phyloP scores from a whole-genome alignment of 495 filamentous ascomycete genomes.

The Podospora comata region DNA sequence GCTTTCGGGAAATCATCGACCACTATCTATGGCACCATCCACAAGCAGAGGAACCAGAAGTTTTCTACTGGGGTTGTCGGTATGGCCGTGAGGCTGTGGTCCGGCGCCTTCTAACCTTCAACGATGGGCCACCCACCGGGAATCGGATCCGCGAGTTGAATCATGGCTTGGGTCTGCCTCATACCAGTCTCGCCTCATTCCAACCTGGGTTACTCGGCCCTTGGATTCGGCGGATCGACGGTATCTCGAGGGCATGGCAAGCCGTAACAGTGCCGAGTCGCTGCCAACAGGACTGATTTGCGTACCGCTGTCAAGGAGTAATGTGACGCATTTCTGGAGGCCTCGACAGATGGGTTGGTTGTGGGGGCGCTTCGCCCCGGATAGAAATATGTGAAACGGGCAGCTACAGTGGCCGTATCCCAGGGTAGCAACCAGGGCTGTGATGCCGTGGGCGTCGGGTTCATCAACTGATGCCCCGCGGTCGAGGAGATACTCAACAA shows the following conservation, averaged over 20 bases:
- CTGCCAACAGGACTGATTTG: not conserved
- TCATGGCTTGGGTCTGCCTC: too few relatives aligned
- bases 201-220: too few relatives aligned
- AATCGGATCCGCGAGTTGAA: too few relatives aligned
- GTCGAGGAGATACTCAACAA: not conserved
- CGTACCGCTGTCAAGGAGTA: not conserved
- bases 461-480: not conserved
- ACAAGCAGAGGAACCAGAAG: too few relatives aligned
- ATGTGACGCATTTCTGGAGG: not conserved
- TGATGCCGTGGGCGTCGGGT: not conserved
- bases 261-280: not conserved
- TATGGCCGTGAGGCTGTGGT: too few relatives aligned
- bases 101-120: too few relatives aligned
- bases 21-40: too few relatives aligned
- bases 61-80: too few relatives aligned
- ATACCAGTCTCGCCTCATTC: not conserved
- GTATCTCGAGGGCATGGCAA: not conserved
- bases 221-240: not conserved
- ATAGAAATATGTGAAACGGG: not conserved
- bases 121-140: too few relatives aligned
- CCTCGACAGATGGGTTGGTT: not conserved
- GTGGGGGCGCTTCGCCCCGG: too few relatives aligned
- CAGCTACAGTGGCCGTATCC: not conserved
- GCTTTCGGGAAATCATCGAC: too few relatives aligned
- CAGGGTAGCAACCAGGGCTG: not conserved